Evolutionary conservation across 306 rosid species (phyloP).

Genomic region (Luffa acutangula): DNA sequence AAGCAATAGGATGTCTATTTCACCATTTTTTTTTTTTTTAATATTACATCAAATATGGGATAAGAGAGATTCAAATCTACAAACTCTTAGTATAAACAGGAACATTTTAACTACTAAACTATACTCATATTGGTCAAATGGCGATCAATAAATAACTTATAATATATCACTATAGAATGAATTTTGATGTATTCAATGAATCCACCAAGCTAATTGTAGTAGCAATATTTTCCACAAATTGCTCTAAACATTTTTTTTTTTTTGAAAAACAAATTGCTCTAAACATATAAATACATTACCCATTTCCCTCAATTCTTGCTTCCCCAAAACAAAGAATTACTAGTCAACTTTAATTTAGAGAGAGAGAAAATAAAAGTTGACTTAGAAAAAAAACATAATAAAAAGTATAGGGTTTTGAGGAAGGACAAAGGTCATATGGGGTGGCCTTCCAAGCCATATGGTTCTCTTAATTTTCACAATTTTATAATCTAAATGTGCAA

Average conservation of each 20-base stretch:
- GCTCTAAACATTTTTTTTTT: background rate
- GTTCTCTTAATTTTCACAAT: background rate
- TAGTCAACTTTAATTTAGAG: background rate
- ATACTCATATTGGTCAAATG: too few relatives aligned
- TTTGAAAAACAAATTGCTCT: background rate
- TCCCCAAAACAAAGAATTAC: background rate
- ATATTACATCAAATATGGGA: too few relatives aligned
- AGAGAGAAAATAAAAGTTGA: background rate
- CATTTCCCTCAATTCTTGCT: background rate
- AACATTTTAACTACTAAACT: too few relatives aligned
- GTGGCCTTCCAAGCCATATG: background rate
- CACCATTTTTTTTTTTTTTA: too few relatives aligned
- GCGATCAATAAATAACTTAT: too few relatives aligned
- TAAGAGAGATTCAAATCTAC: too few relatives aligned
- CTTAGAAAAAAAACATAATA: background rate
- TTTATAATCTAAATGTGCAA: background rate
- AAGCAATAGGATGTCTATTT: too few relatives aligned
- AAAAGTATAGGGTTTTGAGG: background rate
- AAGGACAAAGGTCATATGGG: background rate
- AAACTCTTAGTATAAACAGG: too few relatives aligned
- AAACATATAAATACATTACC: background rate
- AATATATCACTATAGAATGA: too few relatives aligned
- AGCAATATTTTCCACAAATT: background rate
- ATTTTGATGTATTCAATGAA: background rate
- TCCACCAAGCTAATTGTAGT: background rate